phyloP scores from a whole-genome alignment of 73 alveolate species.

The Paramecium tetraurelia region DNA sequence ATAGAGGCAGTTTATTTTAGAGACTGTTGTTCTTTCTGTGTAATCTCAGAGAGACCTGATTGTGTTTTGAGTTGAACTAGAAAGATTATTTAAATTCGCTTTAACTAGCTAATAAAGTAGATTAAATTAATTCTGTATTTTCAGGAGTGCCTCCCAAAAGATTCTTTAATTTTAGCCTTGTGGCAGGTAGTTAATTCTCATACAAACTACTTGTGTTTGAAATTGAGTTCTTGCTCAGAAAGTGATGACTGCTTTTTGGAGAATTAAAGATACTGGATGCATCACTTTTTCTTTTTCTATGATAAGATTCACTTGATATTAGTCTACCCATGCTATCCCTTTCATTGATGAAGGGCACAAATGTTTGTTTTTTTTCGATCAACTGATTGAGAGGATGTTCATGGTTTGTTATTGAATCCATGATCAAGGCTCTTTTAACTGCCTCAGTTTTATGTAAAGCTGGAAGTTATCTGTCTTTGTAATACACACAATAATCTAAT shows the following conservation, averaged over 20 bases:
- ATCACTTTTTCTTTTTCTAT: constrained; percentile 19
- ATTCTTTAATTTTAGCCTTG: constrained; percentile 16
- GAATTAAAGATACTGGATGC: not conserved
- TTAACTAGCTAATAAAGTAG: not conserved
- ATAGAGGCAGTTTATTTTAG: not conserved
- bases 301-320: not conserved
- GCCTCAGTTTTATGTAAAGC: not conserved
- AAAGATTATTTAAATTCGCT: constrained; percentile 9
- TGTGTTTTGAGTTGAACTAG: not conserved
- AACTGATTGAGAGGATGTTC: constrained; percentile 28
- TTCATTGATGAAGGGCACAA: constrained; percentile 36
- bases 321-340: constrained; percentile 26
- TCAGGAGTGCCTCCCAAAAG: constrained; percentile 7
- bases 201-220: not conserved
- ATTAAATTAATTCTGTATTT: not conserved
- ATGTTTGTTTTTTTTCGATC: not conserved
- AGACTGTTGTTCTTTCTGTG: not conserved
- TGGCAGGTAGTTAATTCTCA: not conserved
- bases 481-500: not conserved
- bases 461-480: constrained; percentile 28
- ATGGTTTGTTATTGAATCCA: not conserved
- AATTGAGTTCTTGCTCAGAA: constrained; percentile 37
- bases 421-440: not conserved
- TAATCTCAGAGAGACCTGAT: not conserved
- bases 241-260: not conserved